Base-by-base conservation (phyloP, 2,329 filamentous ascomycete species). In the Teratosphaeria viscida region DNA sequence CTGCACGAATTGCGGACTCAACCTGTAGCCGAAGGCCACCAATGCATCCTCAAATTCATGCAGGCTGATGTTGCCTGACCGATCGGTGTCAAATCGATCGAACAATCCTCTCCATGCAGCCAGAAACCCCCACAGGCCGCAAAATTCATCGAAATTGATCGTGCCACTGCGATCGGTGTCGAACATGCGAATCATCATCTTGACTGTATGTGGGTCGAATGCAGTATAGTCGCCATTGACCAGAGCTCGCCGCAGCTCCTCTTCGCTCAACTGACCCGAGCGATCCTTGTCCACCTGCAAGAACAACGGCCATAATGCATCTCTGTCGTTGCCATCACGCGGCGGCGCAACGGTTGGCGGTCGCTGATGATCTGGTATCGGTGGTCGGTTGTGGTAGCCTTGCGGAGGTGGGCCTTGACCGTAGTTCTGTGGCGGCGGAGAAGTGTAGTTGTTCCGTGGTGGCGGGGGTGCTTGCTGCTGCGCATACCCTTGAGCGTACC, bases 121-220 rank as follows among this genome's bases (percentile, higher is more conserved):
- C 47, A 99, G 82, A 76, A 97, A 99, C 19, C 89, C 90, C 94
- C 94, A 99, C 26, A 99, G 81, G 19, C 90, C 92, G 72, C 92
- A 95, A 75, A 99, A 99, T 75, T 97, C 94, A 65, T 94, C 87
- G 74, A 96, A 97, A 62, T 88, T 91, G 73, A 99, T 95, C 14
- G 88, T 89, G 57, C 92, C 91, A 63, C 84, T 88, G 67, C 89
- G 87, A 76, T 96, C 89, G 60, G 88, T 89, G 77, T 97, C 92
- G 76, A 99, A 99, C 94, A 99, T 97, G 71, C 92, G 88, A 66
- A 99, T 96, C 92, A 99, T 96, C 90, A 97, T 96, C 70, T 88
- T 88, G 65, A 97, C 92, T 1, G 94, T 99, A 68, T 96, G 89
- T 4, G 86, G 82, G 75, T 99, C 92, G 73, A 99, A 99, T 4